Base-by-base conservation (phyloP, 1,139 yeast species). In the Starmera stellimalicola region DNA sequence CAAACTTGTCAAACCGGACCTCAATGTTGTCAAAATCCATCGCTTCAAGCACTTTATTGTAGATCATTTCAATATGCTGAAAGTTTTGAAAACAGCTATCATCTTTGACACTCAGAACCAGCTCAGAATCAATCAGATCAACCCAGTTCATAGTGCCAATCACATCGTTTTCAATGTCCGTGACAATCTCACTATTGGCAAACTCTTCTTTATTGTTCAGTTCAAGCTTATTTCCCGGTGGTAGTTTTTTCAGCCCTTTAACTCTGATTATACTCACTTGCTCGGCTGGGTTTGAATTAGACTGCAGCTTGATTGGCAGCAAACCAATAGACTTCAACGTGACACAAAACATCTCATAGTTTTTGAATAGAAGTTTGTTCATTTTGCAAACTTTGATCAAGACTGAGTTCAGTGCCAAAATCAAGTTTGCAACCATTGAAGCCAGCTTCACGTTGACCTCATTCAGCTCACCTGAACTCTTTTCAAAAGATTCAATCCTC, bases 291-390 rank as follows among this genome's bases (percentile, higher is more conserved):
- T 70, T 73, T n/a, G n/a, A n/a, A n/a, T n/a, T n/a, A n/a, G n/a
- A n/a, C 6, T 22, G 11, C 6, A 22, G 11, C 33, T 63, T 60
- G 1, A 70, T 63, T 31, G 81, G 59, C 16, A 81, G 55, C 34
- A 88, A 62, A 1, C 97, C 97, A 67, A 87, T 76, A 2, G 82
- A 69, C 48, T 84, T 95, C 34, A 88, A 39, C 26, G 45, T 44
- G 15, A 40, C 19, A 27, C 51, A 46, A 23, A 57, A 54, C 3
- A 54, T 41, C 11, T 50, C 45, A 33, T 60, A 60, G 26, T 58
- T 47, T 1, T 46, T 47, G 29, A 53, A 53, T 6, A 58, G 33
- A n/a, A 50, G 35, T 6, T 43, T 45, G 23, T 48, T 42, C 28
- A 51, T 30, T 37, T 56, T 52, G 30, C 51, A 37, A 4, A 63